These are phyloP conservation scores for Cordia subcordata DNA, from an alignment of 257 asterid species.

Conservation along the genomic window DNA sequence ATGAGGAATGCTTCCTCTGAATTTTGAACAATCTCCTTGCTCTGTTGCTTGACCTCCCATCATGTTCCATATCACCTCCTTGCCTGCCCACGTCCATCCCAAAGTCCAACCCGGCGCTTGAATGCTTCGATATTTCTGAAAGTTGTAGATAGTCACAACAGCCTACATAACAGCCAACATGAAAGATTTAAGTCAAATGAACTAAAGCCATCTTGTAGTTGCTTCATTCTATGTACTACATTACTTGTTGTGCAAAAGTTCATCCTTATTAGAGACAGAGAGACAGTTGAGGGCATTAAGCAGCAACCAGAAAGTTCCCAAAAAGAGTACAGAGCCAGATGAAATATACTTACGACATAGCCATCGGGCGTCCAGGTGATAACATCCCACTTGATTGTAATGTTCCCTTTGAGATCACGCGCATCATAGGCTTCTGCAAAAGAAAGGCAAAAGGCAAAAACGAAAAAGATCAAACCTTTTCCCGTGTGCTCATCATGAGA, in stretches of 20 bases:
- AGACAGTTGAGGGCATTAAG: not conserved
- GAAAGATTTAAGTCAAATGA: not conserved
- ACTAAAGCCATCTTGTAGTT: too few species aligned
- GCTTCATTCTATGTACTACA: too few species aligned
- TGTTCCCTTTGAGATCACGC: slow-evolving; percentile 80
- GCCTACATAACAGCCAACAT: slow-evolving; percentile 32
- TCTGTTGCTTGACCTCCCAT: slow-evolving; percentile 80
- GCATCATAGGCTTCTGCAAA: slow-evolving; percentile 77
- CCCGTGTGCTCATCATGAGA: too few species aligned
- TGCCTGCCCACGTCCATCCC: slow-evolving; percentile 95
- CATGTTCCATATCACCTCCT: slow-evolving; percentile 81
- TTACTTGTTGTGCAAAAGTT: not conserved
- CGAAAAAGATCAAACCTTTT: slow-evolving; percentile 4
- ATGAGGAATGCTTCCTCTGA: slow-evolving; percentile 61
- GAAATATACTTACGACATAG: slow-evolving; percentile 60
- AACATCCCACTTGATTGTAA: slow-evolving; percentile 79
- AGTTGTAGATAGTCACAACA: slow-evolving; percentile 77
- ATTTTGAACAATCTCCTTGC: slow-evolving; percentile 91
- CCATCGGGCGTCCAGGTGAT: slow-evolving; percentile 80
- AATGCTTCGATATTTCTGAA: slow-evolving; percentile 87
- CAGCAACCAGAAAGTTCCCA: not conserved
- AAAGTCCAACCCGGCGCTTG: slow-evolving; percentile 90
- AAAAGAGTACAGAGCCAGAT: not conserved
- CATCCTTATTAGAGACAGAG: not conserved
- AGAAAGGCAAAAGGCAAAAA: slow-evolving; percentile 5